A percentile compares a stretch with the other conserved stretches of the same genome.
These are phyloP conservation scores for Fagopyrum esculentum DNA, from an alignment of 148 eudicot genomes.

Conservation along the genomic window DNA sequence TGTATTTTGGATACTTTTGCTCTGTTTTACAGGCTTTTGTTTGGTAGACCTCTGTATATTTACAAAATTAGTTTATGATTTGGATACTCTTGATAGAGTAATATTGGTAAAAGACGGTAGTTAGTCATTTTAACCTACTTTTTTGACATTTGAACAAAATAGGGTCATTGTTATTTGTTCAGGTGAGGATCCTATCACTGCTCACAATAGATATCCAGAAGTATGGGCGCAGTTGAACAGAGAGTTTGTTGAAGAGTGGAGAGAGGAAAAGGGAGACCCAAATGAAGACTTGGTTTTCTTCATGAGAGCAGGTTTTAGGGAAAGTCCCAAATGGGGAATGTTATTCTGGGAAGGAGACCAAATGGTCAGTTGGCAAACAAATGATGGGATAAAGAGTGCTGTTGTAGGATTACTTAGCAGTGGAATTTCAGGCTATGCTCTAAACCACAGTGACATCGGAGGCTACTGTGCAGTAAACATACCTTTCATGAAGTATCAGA, in stretches of 20 bases:
- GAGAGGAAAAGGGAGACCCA: conserved; percentile 51
- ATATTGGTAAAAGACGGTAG: no score
- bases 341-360: conserved; percentile 99
- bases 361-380: conserved; percentile 98
- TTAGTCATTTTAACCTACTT: no score
- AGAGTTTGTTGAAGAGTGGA: conserved; percentile 90
- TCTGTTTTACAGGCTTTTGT: no score
- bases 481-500: conserved; percentile 79
- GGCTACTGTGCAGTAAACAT: conserved; percentile 88
- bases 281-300: conserved; percentile 80
- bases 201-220: conserved; percentile 95
- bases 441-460: conserved; percentile 95
- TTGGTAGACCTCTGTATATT: no score
- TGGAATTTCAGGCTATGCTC: conserved; percentile 83
- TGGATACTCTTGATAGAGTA: no score
- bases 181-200: conserved; percentile 97
- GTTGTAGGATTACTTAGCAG: conserved; percentile 90
- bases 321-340: conserved; percentile 96
- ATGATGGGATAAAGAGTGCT: conserved; percentile 93
- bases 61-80: no score
- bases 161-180: background rate
- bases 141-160: background rate
- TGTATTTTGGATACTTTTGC: no score
- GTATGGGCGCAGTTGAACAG: conserved; percentile 86
- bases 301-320: conserved; percentile 94